Percentiles rank a stretch among this genome's conserved stretches.
Evolutionary conservation across 345 rosid species (phyloP).

Genomic region (Citrus sp.): DNA sequence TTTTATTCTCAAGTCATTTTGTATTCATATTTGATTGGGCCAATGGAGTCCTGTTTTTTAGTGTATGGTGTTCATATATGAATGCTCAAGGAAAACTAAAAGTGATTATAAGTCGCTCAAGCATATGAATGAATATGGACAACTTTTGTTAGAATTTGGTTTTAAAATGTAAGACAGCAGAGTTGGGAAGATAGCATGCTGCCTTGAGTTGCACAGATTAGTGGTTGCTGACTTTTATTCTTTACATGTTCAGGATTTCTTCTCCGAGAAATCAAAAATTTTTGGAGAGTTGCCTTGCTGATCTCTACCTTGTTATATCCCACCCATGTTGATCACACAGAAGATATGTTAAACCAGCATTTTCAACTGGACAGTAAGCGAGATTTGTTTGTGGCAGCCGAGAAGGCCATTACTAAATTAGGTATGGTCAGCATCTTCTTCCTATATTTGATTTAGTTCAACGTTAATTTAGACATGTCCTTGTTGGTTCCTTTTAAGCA

Average conservation of each 20-base stretch:
- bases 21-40: too few species aligned
- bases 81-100: neutral
- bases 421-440: slow-evolving; percentile 33
- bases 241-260: slow-evolving; percentile 51
- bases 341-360: slow-evolving; percentile 28
- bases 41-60: neutral
- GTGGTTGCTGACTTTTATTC: neutral
- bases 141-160: neutral
- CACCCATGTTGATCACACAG: slow-evolving; percentile 27
- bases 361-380: slow-evolving; percentile 47
- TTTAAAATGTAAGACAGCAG: neutral
- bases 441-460: neutral
- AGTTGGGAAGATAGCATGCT: neutral
- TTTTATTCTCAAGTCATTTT: too few species aligned
- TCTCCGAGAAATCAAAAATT: slow-evolving; percentile 74
- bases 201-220: neutral
- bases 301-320: slow-evolving; percentile 56
- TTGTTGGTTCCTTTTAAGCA: neutral
- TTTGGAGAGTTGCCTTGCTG: slow-evolving; percentile 80
- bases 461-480: neutral
- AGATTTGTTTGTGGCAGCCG: slow-evolving; percentile 48
- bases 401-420: slow-evolving; percentile 48
- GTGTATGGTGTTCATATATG: neutral
- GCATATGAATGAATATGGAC: neutral
- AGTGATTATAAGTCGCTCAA: neutral